These are phyloP conservation scores for Jacaranda mimosifolia DNA, from an alignment of 257 asterid genomes.

Conservation along the genomic window DNA sequence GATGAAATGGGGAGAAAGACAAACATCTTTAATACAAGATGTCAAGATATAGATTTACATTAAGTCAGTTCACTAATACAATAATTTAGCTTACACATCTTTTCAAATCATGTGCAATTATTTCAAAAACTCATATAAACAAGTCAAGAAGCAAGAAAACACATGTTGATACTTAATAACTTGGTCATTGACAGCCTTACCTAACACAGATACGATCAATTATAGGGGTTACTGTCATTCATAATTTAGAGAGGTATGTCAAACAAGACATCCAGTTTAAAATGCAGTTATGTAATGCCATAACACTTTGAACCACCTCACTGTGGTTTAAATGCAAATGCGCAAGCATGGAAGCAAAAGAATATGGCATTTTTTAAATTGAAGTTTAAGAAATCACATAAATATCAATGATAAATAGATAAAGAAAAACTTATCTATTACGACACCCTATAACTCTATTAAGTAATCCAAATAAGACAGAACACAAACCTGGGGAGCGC, in stretches of 20 bases:
- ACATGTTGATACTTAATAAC: background rate
- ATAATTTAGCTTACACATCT: background rate
- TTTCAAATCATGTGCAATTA: background rate
- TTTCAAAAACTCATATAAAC: background rate
- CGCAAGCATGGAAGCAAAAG: background rate
- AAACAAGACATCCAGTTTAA: constrained; percentile 12
- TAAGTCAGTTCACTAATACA: background rate
- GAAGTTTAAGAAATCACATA: background rate
- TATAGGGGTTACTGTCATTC: background rate
- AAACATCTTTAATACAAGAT: background rate
- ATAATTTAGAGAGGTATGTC: background rate
- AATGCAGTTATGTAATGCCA: background rate
- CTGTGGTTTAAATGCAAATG: too few relatives aligned
- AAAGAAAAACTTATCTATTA: background rate
- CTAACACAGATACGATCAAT: background rate
- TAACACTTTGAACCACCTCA: too few relatives aligned
- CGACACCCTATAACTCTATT: background rate
- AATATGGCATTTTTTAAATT: background rate
- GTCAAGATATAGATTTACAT: background rate
- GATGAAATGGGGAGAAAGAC: background rate
- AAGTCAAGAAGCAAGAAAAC: background rate
- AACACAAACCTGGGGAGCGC: constrained; percentile 62
- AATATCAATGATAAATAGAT: background rate
- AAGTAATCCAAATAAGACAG: constrained; percentile 19
- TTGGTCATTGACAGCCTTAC: background rate